phyloP scores from a whole-genome alignment of 176 grass and related monocot genomes.

The Alloteropsis semialata region DNA sequence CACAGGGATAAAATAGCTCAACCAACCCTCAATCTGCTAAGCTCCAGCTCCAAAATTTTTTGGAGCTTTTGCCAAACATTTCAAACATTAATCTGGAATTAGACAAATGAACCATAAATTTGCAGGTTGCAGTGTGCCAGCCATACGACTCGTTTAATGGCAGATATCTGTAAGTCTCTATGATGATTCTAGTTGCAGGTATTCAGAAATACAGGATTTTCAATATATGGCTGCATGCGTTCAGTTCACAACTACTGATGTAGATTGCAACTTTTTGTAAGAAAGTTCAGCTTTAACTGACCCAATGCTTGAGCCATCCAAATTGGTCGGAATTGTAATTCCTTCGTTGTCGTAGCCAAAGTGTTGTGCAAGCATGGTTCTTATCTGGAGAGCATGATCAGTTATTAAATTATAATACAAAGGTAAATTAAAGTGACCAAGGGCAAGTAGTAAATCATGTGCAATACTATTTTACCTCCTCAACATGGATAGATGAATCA shows the following conservation, averaged over 20 bases:
- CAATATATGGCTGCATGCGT: too few species aligned
- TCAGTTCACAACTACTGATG: neutral
- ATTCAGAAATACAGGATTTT: too few species aligned
- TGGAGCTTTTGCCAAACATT: too few species aligned
- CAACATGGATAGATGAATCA: neutral
- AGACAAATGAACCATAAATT: too few species aligned
- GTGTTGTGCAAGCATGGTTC: neutral
- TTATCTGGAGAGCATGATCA: neutral
- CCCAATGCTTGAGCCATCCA: neutral
- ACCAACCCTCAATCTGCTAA: too few species aligned
- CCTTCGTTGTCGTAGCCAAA: neutral
- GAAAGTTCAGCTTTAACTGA: neutral
- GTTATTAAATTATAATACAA: neutral
- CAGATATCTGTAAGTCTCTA: too few species aligned
- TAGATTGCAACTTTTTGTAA: neutral
- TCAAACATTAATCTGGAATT: too few species aligned
- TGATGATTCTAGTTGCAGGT: too few species aligned
- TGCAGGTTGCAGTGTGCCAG: too few species aligned
- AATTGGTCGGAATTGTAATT: neutral
- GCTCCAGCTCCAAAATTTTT: too few species aligned
- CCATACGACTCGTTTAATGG: too few species aligned
- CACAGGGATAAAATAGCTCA: too few species aligned
- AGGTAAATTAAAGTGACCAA: neutral
- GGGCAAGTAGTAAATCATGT: neutral
- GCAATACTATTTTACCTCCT: neutral